These are phyloP conservation scores for Pichia californica DNA, from an alignment of 805 yeast species.

Conservation along the genomic window DNA sequence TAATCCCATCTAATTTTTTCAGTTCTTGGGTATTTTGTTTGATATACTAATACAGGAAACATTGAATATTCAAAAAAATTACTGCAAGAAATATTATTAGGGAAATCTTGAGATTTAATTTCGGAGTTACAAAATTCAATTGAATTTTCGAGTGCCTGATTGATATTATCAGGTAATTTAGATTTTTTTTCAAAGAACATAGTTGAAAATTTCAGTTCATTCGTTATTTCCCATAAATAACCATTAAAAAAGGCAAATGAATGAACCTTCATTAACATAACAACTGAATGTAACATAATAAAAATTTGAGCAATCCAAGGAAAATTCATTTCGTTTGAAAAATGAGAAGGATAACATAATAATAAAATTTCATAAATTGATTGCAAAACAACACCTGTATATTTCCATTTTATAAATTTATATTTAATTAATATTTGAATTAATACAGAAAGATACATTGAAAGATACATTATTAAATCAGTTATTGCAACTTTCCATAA, in stretches of 20 bases:
- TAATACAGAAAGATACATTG: conserved; percentile 52
- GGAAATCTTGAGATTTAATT: conserved; percentile 62
- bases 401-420: conserved; percentile 50
- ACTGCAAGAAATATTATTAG: conserved; percentile 55
- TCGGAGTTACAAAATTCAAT: conserved; percentile 69
- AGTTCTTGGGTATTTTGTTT: conserved; percentile 77
- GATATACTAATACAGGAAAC: conserved; percentile 87
- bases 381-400: conserved; percentile 58
- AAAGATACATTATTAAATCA: conserved; percentile 68
- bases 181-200: conserved; percentile 33
- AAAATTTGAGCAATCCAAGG: conserved; percentile 93
- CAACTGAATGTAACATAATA: conserved; percentile 75
- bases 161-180: conserved; percentile 25
- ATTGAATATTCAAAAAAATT: conserved; percentile 75
- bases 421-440: conserved; percentile 51
- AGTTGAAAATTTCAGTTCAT: conserved; percentile 48
- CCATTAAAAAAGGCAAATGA: conserved; percentile 92
- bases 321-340: conserved; percentile 50
- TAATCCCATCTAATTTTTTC: conserved; percentile 60
- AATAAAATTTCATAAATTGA: conserved; percentile 47
- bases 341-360: conserved; percentile 45
- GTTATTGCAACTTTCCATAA: conserved; percentile 61
- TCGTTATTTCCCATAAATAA: conserved; percentile 61
- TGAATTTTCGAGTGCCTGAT: conserved; percentile 38
- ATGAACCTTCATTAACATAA: conserved; percentile 90